Base-by-base conservation (phyloP, 495 filamentous ascomycete species). In the Emericellopsis terricola region DNA sequence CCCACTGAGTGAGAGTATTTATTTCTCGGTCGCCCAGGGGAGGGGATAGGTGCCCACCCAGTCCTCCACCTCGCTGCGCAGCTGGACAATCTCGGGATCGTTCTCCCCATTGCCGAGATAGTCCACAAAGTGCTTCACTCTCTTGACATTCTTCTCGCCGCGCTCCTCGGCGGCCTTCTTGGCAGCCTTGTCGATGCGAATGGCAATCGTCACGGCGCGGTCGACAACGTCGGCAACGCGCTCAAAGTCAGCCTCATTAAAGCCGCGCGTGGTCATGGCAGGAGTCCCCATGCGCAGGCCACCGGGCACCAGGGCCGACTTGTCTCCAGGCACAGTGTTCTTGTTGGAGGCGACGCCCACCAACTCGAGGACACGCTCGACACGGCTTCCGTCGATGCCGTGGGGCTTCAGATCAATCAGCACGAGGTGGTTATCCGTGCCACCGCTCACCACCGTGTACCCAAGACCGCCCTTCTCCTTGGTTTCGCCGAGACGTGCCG, bases 261-360 rank as follows among this genome's bases (percentile, higher is more conserved):
- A 85, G 3, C 91, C 91, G 29, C 89, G 67, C 2, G 89, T 94
- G 11, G 89, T 97, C 89, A 97, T 97, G 33, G 89, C 89, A 0
- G 89, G 89, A 3, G 85, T 85, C 17, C 89, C 89, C 52, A 97
- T 78, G 41, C 89, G 73, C 39, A 97, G 65, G 33, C 89, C 89
- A 38, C 83, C 83, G 13, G 89, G 89, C 47, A 82, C 81, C 41
- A 97, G 65, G 2, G 89, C 89, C 11, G 83, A 93, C 44, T 76
- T 78, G 56, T 97, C 89, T 10, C 91, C 89, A 3, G 91, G 89
- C 0, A 94, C 91, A 9, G 89, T 96, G 59, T 97, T 97, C 68
- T 97, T 97, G 65, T 97, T 97, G 50, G 80, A 79, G 14, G 91
- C 89, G 19, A 97, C 85, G 40, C 87, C 85, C 33, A 89, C 84